Conservation (phyloP, 441 rosid species). For the Populus hybrid region DNA sequence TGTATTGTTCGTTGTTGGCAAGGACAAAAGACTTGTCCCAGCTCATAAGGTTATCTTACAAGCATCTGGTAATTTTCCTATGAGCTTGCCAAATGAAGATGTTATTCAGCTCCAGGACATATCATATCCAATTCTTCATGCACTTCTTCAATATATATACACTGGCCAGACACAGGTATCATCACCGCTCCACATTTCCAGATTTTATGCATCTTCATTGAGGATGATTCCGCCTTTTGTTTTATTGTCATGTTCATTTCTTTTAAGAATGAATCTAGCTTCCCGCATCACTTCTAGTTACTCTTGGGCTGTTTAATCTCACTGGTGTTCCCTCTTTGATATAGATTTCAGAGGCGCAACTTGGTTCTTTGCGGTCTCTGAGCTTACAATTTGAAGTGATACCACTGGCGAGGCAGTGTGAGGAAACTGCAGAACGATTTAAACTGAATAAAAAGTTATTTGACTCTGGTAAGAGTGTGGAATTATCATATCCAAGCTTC, state of each 20-base stretch:
- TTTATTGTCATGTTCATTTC: not conserved
- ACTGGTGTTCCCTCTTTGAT: conserved; percentile 14
- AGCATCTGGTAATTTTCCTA: conserved; percentile 68
- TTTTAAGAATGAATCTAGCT: not conserved
- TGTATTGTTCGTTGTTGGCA: conserved; percentile 62
- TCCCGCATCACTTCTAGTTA: not conserved
- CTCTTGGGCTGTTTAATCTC: conserved; percentile 5
- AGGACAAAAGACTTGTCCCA: conserved; percentile 63
- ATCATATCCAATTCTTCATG: conserved; percentile 64
- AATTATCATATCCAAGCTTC: conserved; percentile 58
- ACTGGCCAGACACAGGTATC: conserved; percentile 75
- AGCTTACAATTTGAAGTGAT: conserved; percentile 65
- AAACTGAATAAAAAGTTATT: conserved; percentile 50
- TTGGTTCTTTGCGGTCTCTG: conserved; percentile 54
- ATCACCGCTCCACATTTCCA: conserved; percentile 2
- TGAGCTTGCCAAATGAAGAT: conserved; percentile 42
- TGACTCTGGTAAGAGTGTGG: conserved; percentile 54
- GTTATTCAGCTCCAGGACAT: conserved; percentile 49
- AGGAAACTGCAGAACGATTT: conserved; percentile 53
- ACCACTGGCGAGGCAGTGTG: conserved; percentile 78
- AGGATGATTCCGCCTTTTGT: not conserved
- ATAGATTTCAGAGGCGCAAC: conserved; percentile 74
- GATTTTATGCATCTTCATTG: not conserved
- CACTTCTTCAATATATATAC: conserved; percentile 82
- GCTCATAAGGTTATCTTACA: conserved; percentile 88